phyloP scores from a whole-genome alignment of 78 protist genomes.

The Dictyostelium intermedium region DNA sequence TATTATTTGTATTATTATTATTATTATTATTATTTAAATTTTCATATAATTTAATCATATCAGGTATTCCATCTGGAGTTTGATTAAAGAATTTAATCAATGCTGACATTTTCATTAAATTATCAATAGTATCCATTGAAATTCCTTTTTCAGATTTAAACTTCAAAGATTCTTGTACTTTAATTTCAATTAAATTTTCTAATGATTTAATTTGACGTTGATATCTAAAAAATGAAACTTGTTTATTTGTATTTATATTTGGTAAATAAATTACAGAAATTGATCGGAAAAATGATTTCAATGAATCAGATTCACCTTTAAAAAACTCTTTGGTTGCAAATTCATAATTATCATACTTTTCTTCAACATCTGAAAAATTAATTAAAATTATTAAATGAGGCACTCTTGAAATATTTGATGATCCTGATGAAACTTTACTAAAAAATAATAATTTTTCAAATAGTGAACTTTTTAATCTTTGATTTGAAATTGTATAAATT shows the following conservation, averaged over 20 bases:
- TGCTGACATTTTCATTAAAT: neutral
- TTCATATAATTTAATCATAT: neutral
- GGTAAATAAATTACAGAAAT: neutral
- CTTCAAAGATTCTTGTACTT: neutral
- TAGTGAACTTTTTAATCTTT: neutral
- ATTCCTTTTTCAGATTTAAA: neutral
- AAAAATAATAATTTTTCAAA: neutral
- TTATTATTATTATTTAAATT: too few relatives aligned
- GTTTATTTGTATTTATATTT: neutral
- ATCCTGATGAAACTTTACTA: neutral
- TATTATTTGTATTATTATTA: too few relatives aligned
- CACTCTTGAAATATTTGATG: neutral
- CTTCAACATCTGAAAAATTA: neutral
- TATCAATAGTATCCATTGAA: neutral
- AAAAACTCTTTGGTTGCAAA: neutral
- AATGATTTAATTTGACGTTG: neutral
- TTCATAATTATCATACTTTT: neutral
- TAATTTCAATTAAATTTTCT: neutral
- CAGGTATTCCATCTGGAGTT: neutral
- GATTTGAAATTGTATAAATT: neutral
- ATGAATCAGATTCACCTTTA: neutral
- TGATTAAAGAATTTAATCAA: neutral
- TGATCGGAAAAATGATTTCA: neutral
- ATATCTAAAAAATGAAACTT: neutral
- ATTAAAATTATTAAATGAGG: conserved; percentile 11